Evolutionary conservation across 148 eudicot genomes (phyloP).

Genomic region (Rhododendron williamsianum): DNA sequence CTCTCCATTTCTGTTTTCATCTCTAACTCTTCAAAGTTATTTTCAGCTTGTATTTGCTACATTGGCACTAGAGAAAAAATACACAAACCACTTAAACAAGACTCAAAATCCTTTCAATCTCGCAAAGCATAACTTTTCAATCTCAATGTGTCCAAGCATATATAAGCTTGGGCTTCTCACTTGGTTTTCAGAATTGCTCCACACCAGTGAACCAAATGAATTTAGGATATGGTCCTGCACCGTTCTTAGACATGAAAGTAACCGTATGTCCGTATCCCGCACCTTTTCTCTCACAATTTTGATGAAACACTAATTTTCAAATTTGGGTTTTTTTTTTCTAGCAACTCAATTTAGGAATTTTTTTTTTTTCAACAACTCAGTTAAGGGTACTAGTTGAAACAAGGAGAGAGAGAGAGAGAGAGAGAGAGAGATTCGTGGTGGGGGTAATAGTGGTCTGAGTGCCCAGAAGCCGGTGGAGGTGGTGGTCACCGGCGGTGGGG

Average conservation of each 20-base stretch:
- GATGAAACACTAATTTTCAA: neutral
- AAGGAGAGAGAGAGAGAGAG: too few relatives aligned
- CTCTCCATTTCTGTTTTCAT: neutral
- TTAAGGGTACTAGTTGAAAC: too few relatives aligned
- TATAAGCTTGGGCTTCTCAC: conserved; percentile 67
- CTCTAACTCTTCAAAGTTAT: neutral
- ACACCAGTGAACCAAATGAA: conserved; percentile 61
- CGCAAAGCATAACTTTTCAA: neutral
- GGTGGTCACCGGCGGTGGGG: too few relatives aligned
- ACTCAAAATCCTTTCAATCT: neutral
- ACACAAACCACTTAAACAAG: neutral
- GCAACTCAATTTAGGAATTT: too few relatives aligned
- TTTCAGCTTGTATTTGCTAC: neutral
- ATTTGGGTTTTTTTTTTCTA: too few relatives aligned
- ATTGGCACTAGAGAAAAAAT: neutral
- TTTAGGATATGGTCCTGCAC: conserved; percentile 15
- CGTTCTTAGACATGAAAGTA: conserved; percentile 54
- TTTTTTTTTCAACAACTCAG: too few relatives aligned
- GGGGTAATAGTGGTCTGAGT: too few relatives aligned
- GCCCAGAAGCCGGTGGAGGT: too few relatives aligned
- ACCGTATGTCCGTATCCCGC: conserved; percentile 43
- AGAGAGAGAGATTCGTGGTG: too few relatives aligned
- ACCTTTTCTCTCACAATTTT: conserved; percentile 58
- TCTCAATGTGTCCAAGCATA: conserved; percentile 42
- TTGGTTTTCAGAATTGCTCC: conserved; percentile 48